Evolutionary conservation across 495 filamentous ascomycete species (phyloP).

Genomic region (Penicillium lividum): DNA sequence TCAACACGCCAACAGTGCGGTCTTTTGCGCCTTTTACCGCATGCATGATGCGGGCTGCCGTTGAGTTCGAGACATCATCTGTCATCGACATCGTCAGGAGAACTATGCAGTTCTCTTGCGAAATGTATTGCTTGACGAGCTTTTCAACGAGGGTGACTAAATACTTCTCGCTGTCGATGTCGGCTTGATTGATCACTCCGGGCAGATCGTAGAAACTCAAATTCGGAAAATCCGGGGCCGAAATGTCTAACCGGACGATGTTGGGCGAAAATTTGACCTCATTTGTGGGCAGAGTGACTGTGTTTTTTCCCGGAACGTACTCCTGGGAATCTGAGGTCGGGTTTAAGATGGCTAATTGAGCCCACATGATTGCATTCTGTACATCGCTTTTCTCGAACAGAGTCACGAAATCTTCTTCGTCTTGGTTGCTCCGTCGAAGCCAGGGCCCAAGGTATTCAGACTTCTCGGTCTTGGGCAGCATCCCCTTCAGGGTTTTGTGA

Average conservation of each 20-base stretch:
- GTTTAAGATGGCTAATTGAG: conserved; percentile 73
- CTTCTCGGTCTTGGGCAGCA: conserved; percentile 13
- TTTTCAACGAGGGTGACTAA: conserved; percentile 68
- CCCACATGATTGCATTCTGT: conserved; percentile 60
- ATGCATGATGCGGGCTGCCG: conserved; percentile 62
- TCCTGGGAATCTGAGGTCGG: conserved; percentile 45
- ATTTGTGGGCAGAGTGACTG: conserved; percentile 17
- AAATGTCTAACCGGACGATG: conserved; percentile 71
- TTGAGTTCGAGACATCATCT: conserved; percentile 68
- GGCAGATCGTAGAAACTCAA: conserved; percentile 81
- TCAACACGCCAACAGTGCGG: conserved; percentile 74
- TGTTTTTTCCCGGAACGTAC: conserved; percentile 52
- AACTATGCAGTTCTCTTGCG: conserved; percentile 64
- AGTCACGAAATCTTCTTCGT: conserved; percentile 43
- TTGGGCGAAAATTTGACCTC: conserved; percentile 77
- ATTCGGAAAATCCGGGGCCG: conserved; percentile 64
- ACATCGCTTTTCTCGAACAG: conserved; percentile 51
- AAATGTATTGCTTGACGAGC: conserved; percentile 66
- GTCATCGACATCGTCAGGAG: conserved; percentile 76
- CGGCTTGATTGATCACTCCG: conserved; percentile 69
- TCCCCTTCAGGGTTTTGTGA: conserved; percentile 23
- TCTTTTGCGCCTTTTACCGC: conserved; percentile 53
- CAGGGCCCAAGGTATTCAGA: conserved; percentile 46
- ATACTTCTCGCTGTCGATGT: conserved; percentile 61
- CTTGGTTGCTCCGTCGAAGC: conserved; percentile 32